These are phyloP conservation scores for Candida rishiriensis DNA, from an alignment of 805 yeast species.

Conservation along the genomic window DNA sequence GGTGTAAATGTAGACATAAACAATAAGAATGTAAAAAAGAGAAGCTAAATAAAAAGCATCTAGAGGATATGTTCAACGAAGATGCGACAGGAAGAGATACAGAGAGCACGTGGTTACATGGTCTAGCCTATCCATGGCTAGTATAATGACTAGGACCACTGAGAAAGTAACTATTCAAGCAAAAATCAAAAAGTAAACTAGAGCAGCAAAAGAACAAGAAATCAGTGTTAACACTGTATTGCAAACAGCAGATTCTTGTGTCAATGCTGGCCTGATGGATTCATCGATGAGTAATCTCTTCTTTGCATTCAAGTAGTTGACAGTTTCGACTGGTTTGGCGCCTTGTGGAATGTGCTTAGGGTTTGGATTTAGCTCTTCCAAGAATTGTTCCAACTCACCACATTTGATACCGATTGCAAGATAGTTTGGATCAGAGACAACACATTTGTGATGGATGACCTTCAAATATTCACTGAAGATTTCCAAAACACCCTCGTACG, in stretches of 20 bases:
- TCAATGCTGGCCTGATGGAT: constrained; percentile 12
- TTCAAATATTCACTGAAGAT: constrained; percentile 73
- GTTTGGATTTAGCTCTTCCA: constrained; percentile 69
- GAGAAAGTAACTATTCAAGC: too few relatives aligned
- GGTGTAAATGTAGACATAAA: too few relatives aligned
- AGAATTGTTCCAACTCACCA: constrained; percentile 84
- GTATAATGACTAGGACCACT: too few relatives aligned
- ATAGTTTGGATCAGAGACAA: constrained; percentile 82
- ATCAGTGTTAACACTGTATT: constrained; percentile 13
- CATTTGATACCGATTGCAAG: constrained; percentile 77
- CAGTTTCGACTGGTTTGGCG: constrained; percentile 41
- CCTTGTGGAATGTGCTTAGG: constrained; percentile 51
- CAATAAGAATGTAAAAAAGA: too few relatives aligned
- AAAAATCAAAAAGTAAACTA: constrained; percentile 7
- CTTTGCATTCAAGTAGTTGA: constrained; percentile 42
- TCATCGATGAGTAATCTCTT: constrained; percentile 37
- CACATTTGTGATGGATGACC: constrained; percentile 71
- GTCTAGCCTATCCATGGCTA: too few relatives aligned
- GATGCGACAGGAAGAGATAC: too few relatives aligned
- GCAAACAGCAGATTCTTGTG: constrained; percentile 15
- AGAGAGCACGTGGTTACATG: too few relatives aligned
- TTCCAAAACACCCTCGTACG: constrained; percentile 69
- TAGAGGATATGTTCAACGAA: too few relatives aligned
- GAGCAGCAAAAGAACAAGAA: constrained; percentile 18
- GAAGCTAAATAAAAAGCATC: too few relatives aligned